These are phyloP conservation scores for Aspergillus bombycis DNA, from an alignment of 2,329 filamentous ascomycete genomes.

Conservation along the genomic window DNA sequence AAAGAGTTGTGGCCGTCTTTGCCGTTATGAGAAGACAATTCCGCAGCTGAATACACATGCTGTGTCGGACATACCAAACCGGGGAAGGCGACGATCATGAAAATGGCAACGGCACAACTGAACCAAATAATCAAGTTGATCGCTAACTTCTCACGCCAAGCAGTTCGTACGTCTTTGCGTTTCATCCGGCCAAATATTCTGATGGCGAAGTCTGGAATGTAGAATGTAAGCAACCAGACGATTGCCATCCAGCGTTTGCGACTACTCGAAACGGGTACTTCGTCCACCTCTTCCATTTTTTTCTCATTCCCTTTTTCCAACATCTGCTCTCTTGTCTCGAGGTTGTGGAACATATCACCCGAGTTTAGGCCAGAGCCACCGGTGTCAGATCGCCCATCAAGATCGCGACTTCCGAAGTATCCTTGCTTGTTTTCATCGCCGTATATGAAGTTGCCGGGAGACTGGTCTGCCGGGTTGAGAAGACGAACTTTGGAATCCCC, in stretches of 20 bases:
- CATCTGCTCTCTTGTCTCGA: constrained; percentile 92
- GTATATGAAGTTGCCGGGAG: constrained; percentile 66
- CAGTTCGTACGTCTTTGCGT: constrained; percentile 86
- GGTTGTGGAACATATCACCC: constrained; percentile 97
- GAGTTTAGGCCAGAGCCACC: constrained; percentile 87
- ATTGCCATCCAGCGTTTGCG: constrained; percentile 90
- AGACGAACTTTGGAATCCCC: constrained; percentile 60
- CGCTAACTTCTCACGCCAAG: constrained; percentile 95
- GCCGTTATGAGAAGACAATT: constrained; percentile 75
- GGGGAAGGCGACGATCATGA: constrained; percentile 90
- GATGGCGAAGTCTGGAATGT: constrained; percentile 82
- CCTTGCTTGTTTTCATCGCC: constrained; percentile 74
- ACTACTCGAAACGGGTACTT: constrained; percentile 72
- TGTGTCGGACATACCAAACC: constrained; percentile 87
- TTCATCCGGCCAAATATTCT: constrained; percentile 78
- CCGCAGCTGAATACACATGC: constrained; percentile 77
- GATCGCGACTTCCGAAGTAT: constrained; percentile 79
- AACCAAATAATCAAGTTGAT: constrained; percentile 99
- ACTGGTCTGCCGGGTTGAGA: constrained; percentile 49
- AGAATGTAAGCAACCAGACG: constrained; percentile 83
- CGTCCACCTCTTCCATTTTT: constrained; percentile 86
- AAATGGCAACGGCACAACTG: constrained; percentile 73
- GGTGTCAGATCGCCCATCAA: constrained; percentile 87
- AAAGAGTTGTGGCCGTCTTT: constrained; percentile 68
- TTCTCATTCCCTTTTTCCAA: constrained; percentile 93